Base-by-base conservation (phyloP, 768 basidiomycete genomes). In the Rubroboletus satanas region DNA sequence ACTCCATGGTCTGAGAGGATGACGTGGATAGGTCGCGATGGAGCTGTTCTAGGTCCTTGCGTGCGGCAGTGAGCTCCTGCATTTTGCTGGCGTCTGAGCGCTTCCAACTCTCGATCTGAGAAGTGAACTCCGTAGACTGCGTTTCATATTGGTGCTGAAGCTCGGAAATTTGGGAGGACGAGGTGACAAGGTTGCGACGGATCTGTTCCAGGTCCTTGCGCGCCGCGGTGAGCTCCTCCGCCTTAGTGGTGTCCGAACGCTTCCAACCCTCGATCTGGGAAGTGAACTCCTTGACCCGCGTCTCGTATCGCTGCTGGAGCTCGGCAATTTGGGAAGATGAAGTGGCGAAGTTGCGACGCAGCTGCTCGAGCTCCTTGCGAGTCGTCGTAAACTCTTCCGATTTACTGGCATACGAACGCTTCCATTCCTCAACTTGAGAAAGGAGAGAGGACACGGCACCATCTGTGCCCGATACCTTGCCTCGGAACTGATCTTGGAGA, bases 41-140 rank as follows among this genome's bases (percentile, higher is more conserved):
- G 23, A 59, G 43, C 15, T 45, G 11, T 1, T 56, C 56, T 21
- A 58, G 21, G 7, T 44, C 52, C 15, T 28, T 52, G 44, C 45
- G 51, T 17, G 15, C 28, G 14, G 17, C n/a, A 1, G 47, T 32
- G 26, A 57, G 52, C 23, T 45, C 47, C 21, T 44, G 6, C 7
- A 14, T 23, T 15, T 42, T 42, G 2, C 23, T 8, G 23, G 4
- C 8, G 7, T 46, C 31, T 9, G 45, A 18, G 2, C 18, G 31
- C 5, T 46, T 33, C 12, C 12, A 46, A 14, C 11, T 12, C 12
- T 46, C 45, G 7, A 21, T 32, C 31, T 32, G 45, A 4, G n/a
- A 7, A 21, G 11, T 41, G 21, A 41, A 21, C 18, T 41, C 18
- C 39, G 11, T 41, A 6, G 39, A 41, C 5, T 14, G 37, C 37